These are phyloP conservation scores for Tremella yokohamensis DNA, from an alignment of 768 basidiomycete species.

Conservation along the genomic window DNA sequence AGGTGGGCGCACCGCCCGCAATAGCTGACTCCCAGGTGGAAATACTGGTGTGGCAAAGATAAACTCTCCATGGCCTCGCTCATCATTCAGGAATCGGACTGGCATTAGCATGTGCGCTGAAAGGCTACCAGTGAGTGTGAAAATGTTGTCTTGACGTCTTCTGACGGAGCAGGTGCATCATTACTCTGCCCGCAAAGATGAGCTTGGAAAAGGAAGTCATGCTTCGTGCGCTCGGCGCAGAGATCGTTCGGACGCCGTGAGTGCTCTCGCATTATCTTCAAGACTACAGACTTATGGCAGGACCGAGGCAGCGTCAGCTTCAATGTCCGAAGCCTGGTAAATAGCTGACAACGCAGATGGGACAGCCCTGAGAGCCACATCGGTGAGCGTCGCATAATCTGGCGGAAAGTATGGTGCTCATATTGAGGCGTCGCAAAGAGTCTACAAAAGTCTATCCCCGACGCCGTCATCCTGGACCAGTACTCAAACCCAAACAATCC, in stretches of 20 bases:
- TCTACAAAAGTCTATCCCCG: conserved; percentile 71
- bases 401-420: neutral
- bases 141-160: conserved; percentile 63
- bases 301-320: conserved; percentile 40
- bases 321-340: neutral
- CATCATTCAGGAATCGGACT: conserved; percentile 72
- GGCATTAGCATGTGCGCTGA: conserved; percentile 87
- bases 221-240: conserved; percentile 84
- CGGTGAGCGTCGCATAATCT: conserved; percentile 59
- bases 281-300: conserved; percentile 12
- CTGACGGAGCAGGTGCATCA: conserved; percentile 49
- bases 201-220: conserved; percentile 92
- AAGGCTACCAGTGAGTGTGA: conserved; percentile 56
- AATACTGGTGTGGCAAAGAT: conserved; percentile 70
- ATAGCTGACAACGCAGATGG: conserved; percentile 53
- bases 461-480: conserved; percentile 89
- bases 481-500: conserved; percentile 71
- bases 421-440: conserved; percentile 72
- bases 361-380: conserved; percentile 87
- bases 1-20: neutral
- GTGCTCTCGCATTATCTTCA: conserved; percentile 54
- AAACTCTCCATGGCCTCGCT: neutral
- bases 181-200: conserved; percentile 85
- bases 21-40: conserved; percentile 58
- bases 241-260: conserved; percentile 89